Conservation (phyloP, 2,329 filamentous ascomycete species). For the Pseudocercospora fuligena region DNA sequence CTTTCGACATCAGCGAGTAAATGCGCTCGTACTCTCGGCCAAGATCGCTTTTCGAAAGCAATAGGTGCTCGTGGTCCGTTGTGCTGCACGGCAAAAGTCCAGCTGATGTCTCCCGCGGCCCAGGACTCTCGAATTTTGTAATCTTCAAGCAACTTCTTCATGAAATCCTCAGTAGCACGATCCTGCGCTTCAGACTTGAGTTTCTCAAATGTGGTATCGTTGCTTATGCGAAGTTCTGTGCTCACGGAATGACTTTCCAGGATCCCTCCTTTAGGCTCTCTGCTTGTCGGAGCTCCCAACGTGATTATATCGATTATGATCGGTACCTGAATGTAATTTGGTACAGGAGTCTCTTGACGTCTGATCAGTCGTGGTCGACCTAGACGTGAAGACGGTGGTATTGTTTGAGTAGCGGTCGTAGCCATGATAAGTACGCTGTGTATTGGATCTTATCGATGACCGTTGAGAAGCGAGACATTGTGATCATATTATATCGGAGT, state of each 20-base stretch:
- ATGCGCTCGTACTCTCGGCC: background rate
- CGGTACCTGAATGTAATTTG: background rate
- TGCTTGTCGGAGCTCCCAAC: background rate
- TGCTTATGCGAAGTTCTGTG: background rate
- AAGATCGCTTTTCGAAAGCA: background rate
- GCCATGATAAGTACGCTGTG: background rate
- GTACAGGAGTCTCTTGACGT: background rate
- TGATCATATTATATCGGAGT: background rate
- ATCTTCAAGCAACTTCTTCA: background rate
- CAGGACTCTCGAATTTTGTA: background rate
- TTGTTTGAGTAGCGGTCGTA: background rate
- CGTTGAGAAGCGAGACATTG: background rate
- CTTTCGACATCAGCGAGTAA: background rate
- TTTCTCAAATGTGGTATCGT: background rate
- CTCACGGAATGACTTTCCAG: background rate
- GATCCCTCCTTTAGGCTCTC: background rate
- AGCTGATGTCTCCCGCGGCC: background rate
- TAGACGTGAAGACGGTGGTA: background rate
- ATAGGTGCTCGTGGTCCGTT: background rate
- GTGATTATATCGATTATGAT: background rate
- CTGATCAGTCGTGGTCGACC: background rate
- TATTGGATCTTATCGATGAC: background rate
- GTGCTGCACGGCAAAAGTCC: background rate
- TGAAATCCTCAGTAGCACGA: background rate
- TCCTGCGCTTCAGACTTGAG: background rate